Base-by-base conservation (phyloP, 495 filamentous ascomycete genomes). In the Hypoxylon trugodes region DNA sequence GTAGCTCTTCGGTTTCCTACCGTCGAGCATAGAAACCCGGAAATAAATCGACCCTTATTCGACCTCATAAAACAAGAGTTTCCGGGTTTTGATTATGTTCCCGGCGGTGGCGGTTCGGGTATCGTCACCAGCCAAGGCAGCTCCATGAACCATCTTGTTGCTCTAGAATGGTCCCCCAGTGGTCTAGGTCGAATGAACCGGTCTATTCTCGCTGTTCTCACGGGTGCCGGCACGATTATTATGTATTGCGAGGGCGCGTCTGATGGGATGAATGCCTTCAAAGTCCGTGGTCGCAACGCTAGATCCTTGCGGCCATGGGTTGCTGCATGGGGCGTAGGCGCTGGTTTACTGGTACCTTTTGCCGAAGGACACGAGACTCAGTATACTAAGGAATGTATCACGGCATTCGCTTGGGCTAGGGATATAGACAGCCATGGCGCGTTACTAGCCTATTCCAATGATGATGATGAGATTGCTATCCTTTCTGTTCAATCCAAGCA, bases 61-160 rank as follows among this genome's bases (percentile, higher is more conserved):
- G 49, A 59, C 0, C 22, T 47, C 6, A 54, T 52, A 0, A 51
- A 21, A 2, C 60, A 64, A 22, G 63, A 68, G 19, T 73, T 69
- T 32, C 59, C 51, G 3, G 47, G 54, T 0, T 45, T 53, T n/a
- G 66, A 68, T 3, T 69, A 59, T 6, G 51, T 53, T 4, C 72
- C 76, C 3, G 74, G 71, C 16, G 79, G 79, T 4, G 77, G 75
- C 8, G 79, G 79, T 4, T 68, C 69, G n/a, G 76, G 78, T 6
- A 56, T 68, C 6, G 71, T 82, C 25, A 76, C 76, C 1, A 73
- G 78, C 13, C 70, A 73, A 3, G 80, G 79, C 4, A 79, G 77
- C 47, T 77, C 76, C 13, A 74, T 82, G 73, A 79, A 79, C 52
- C 78, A 81, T 30, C 74, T 80, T 19, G 75, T 82, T 0, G 40